A percentile compares a stretch with the other conserved stretches of the same genome.
phyloP scores from a whole-genome alignment of 2,329 filamentous ascomycete genomes.

The Arthroderma uncinatum region DNA sequence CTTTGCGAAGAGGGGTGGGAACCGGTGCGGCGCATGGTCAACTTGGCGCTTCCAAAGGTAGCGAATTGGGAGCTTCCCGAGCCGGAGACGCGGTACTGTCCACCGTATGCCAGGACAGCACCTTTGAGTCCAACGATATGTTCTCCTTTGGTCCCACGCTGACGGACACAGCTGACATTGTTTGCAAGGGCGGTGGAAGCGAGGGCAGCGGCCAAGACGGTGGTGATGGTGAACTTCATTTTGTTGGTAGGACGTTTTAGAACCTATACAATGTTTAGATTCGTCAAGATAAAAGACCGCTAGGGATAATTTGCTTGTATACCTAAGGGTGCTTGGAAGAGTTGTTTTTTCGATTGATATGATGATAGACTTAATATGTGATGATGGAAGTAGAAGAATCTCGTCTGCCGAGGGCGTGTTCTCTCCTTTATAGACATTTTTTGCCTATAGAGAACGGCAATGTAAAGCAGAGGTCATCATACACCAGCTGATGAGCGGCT shows the following conservation, averaged over 20 bases:
- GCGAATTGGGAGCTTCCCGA: slow-evolving; percentile 6
- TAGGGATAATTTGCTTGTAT: background rate
- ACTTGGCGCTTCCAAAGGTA: slow-evolving; percentile 8
- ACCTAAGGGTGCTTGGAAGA: background rate
- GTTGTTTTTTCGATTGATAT: background rate
- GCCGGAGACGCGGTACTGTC: slow-evolving; percentile 9
- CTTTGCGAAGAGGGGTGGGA: slow-evolving; percentile 3
- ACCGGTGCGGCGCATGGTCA: slow-evolving; percentile 9
- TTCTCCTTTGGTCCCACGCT: slow-evolving; percentile 7
- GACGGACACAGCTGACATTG: slow-evolving; percentile 8
- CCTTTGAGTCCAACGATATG: slow-evolving; percentile 11
- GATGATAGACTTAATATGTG: background rate
- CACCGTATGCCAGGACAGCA: slow-evolving; percentile 7
- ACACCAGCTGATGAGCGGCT: background rate
- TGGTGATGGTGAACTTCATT: slow-evolving; percentile 10
- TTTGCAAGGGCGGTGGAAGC: slow-evolving; percentile 7
- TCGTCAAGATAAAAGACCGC: background rate
- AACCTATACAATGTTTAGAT: background rate
- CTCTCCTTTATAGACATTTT: background rate
- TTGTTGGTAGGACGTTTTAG: background rate
- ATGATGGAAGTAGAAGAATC: background rate
- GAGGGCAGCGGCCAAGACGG: slow-evolving; percentile 4
- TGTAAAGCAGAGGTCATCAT: background rate
- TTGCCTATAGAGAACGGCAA: background rate
- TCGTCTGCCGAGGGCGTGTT: background rate